Base-by-base conservation (phyloP, 1,139 yeast genomes). In the Yamadazyma trypodendri region DNA sequence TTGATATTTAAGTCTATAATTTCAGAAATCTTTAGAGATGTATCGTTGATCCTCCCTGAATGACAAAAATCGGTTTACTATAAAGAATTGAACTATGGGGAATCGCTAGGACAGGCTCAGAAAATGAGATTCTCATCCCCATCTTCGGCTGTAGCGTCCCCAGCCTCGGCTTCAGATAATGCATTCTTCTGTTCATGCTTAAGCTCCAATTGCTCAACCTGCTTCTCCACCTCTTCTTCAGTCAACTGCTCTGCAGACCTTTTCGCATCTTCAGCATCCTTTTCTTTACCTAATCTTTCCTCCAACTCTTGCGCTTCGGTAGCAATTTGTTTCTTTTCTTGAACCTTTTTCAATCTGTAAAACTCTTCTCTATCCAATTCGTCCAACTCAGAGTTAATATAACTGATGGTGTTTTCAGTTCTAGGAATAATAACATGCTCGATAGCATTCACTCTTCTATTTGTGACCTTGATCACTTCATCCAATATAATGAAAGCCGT, bases 341-440 rank as follows among this genome's bases (percentile, higher is more conserved):
- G 97, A 38, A 92, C 97, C 65, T 92, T 92, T 70, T 92, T 92
- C 70, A 92, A 79, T 55, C 98, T 75, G 67, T 89, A 92, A 59
- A 92, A 92, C 66, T 92, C 98, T 65, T 92, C 98, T 75, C 98
- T 84, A 61, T 92, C 98, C 62, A 92, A 76, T 67, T 92, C 98
- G 63, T 92, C 98, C 60, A 92, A 77, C 62, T 92, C 98, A 22
- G 96, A 87, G 63, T 89, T 89, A 69, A 92, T 92, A 63, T 92
- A 72, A 44, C 85, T 77, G 55, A 92, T 92, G 24, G 98, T 92
- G 63, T 92, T 92, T 63, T 92, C 97, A 2, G 97, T 90, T 64
- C 97, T 79, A 45, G 98, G 98, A 43, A 92, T 92, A 55, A 92
- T 90, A 36, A 92, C 97, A 60, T 92, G 97, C 68, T 92, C 98